These are phyloP conservation scores for Penicillium sp. DNA, from an alignment of 2,329 filamentous ascomycete genomes.

Conservation along the genomic window DNA sequence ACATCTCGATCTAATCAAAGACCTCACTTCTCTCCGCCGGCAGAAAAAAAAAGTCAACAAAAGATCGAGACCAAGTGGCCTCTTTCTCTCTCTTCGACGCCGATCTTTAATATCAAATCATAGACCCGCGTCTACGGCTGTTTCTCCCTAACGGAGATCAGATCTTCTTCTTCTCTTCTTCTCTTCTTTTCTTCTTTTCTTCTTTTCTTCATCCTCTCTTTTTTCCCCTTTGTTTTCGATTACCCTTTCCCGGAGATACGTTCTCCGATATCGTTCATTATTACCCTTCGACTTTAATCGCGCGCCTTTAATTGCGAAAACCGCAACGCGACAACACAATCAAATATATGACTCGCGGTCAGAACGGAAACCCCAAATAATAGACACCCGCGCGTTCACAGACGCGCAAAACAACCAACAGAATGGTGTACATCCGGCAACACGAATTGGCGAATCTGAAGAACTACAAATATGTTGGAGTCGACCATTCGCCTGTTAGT, in stretches of 20 bases:
- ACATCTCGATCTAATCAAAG: not conserved
- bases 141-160: not conserved
- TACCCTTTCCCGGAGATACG: not conserved
- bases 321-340: not conserved
- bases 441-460: conserved; percentile 83
- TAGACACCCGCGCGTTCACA: conserved; percentile 1
- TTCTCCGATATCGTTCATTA: not conserved
- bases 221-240: not conserved
- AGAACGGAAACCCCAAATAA: not conserved
- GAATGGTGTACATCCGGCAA: conserved; percentile 94
- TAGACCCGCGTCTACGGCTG: conserved; percentile 1
- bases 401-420: conserved; percentile 22
- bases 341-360: conserved; percentile 4
- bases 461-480: conserved; percentile 91
- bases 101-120: conserved; percentile 5
- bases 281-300: not conserved
- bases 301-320: not conserved
- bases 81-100: conserved; percentile 1
- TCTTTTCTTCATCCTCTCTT: not conserved
- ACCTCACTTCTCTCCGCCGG: conserved; percentile 9
- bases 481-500: conserved; percentile 87
- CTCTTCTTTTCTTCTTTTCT: not conserved
- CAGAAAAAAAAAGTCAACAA: conserved; percentile 11
- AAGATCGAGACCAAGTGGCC: conserved; percentile 12
- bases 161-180: not conserved